A percentile compares a stretch with the other conserved stretches of the same genome.
These are phyloP conservation scores for Pseudogymnoascus verrucosus DNA, from an alignment of 2,329 filamentous ascomycete species.

Conservation along the genomic window DNA sequence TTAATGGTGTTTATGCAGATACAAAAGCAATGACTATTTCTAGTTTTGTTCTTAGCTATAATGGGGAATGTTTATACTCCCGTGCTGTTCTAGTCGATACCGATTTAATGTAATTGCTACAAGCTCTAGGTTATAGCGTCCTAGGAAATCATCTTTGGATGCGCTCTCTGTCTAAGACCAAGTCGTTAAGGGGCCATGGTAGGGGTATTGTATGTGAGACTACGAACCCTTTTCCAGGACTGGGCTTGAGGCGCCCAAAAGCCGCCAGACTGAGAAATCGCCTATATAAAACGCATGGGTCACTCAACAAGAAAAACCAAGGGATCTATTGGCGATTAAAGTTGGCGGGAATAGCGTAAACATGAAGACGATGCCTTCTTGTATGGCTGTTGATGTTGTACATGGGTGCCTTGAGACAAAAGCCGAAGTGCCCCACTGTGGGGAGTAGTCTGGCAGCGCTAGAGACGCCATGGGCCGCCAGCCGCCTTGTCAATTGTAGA, in stretches of 20 bases:
- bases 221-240: not conserved
- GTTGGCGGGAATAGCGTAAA: not conserved
- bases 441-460: not conserved
- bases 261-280: not conserved
- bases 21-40: not conserved
- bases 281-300: not conserved
- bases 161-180: not conserved
- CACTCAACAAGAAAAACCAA: not conserved
- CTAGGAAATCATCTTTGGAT: not conserved
- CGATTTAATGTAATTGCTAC: not conserved
- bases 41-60: not conserved
- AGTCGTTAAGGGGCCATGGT: not conserved
- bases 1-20: constrained; percentile 13
- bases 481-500: not conserved
- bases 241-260: not conserved
- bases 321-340: not conserved
- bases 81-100: not conserved
- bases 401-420: not conserved
- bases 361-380: not conserved
- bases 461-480: not conserved
- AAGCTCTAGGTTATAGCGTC: not conserved
- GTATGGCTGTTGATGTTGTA: not conserved
- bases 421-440: not conserved
- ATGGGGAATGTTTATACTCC: not conserved
- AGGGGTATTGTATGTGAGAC: not conserved